Evolutionary conservation across 345 rosid species (phyloP), one percentile per base, ranked within the genome.

Genomic region (Anastatica hierochuntica): DNA sequence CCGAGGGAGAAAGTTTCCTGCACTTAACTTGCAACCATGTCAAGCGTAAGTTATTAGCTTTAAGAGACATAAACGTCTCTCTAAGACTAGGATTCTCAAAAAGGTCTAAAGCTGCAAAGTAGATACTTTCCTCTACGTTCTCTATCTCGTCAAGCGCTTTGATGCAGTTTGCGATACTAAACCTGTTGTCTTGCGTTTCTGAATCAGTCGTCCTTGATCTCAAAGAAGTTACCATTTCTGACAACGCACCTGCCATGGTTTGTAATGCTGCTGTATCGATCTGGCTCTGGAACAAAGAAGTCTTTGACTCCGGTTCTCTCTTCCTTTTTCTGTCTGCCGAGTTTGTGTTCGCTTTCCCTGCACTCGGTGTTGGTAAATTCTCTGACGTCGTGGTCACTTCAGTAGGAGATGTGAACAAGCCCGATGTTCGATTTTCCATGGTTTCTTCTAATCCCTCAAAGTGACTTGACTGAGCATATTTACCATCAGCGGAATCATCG

Each of bases 381-480:
- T 34, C 62, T 7, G 62, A 20, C 11, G 14, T 3, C 34, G 4
- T 29, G n/a, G 35, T 27, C 37, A 8, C 52, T 47, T 47, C 12
- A 18, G 23, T 21, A 21, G 50, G 35, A 46, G 35, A 40, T 53
- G 4, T 33, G 43, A 14, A 8, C 43, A 38, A 14, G 15, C 19
- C 24, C 0, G 47, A 35, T 9, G 68, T 53, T 43, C 56, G 72
- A 34, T 67, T 73, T 42, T 67, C 62, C 35, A 63, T 40, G 14
- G 82, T 38, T 62, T 77, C 86, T n/a, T 79, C 88, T 55, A 79
- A 61, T 7, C 75, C 86, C 56, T 82, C 87, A 54, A 82, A 88
- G 66, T 85, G 89, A 70, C 95, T 88, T 27, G 97, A 88, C 68
- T 81, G 95, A 50, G 97, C 97, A 63, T 82, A 88, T 56, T 72